Base-by-base conservation (phyloP, 495 filamentous ascomycete species). In the Saxispiralis lemnorum region DNA sequence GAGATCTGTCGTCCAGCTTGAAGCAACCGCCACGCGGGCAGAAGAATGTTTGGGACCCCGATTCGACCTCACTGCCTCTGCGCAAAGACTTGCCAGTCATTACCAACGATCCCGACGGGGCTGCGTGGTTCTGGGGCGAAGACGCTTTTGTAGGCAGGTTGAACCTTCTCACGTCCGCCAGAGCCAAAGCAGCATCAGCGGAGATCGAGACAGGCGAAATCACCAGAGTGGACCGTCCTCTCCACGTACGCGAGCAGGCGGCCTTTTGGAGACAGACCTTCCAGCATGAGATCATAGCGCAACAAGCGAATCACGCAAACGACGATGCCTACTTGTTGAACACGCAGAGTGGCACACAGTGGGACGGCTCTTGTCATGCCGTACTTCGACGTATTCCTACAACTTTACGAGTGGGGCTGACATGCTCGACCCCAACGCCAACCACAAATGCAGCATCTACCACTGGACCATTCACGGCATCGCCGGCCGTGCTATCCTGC, bases 281-380 rank as follows among this genome's bases (percentile, higher is more conserved):
- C 51, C 63, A 71, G 38, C 72, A 75, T 47, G 53, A 61, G 40
- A 70, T 77, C 54, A 74, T 74, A 57, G 60, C 59, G 46, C 61
- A 75, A 2, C 44, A 51, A 0, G 59, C 64, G 28, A 65, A 64
- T n/a, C 35, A 66, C 10, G 70, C 68, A 2, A 74, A 76, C 44
- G 76, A 81, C 48, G 79, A 83, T 48, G 66, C 79, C 45, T 76
- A 82, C 46, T 67, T 70, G 19, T 68, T 85, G 58, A 86, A 86
- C 57, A 83, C 81, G 0, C 81, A 86, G 54, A 71, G 73, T 51
- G 72, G 72, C 19, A 79, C 75, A 2, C 81, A 88, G 59, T 85
- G 81, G 81, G 81, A 87, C 52, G 76, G 78, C 15, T 66, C 85
- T 46, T 15, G 38, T 20, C 49, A 67, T 59, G 60, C 66, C 43